Evolutionary conservation across 352 stramenopile species (phyloP).

Genomic region (Phytopythium boreale): DNA sequence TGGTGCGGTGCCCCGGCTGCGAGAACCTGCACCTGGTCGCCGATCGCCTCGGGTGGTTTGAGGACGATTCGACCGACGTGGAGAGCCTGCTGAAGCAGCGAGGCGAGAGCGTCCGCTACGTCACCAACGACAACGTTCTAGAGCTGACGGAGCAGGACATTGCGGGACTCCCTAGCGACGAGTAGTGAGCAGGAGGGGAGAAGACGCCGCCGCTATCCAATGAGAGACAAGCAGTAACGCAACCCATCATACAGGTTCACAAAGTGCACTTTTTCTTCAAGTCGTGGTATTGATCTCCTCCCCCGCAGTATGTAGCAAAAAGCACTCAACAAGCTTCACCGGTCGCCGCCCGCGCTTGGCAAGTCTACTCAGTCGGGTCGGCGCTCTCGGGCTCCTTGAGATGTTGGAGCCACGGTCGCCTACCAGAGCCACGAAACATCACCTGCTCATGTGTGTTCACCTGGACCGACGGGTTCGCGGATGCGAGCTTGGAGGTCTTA

Average conservation of each 20-base stretch:
- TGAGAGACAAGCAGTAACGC: background rate
- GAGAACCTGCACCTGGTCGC: slow-evolving; percentile 98
- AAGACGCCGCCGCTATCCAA: background rate
- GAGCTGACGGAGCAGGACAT: slow-evolving; percentile 82
- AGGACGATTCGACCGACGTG: slow-evolving; percentile 88
- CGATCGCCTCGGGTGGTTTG: slow-evolving; percentile 92
- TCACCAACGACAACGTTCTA: slow-evolving; percentile 76
- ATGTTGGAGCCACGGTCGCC: slow-evolving; percentile 75
- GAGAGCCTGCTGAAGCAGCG: slow-evolving; percentile 81
- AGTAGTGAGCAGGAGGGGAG: background rate
- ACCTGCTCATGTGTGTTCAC: slow-evolving; percentile 87
- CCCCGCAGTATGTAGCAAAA: background rate
- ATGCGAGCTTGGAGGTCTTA: slow-evolving; percentile 82
- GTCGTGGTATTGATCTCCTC: background rate
- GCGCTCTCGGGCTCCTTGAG: slow-evolving; percentile 40
- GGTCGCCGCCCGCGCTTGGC: background rate
- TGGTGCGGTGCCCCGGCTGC: slow-evolving; percentile 96
- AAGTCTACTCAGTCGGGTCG: slow-evolving; percentile 11
- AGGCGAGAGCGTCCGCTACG: slow-evolving; percentile 66
- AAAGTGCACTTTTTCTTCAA: background rate
- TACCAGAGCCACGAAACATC: slow-evolving; percentile 73
- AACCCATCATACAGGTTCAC: background rate
- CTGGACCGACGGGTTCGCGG: slow-evolving; percentile 83
- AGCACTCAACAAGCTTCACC: background rate
- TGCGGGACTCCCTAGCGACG: slow-evolving; percentile 18